A percentile compares a stretch with the other conserved stretches of the same genome.
Conservation (phyloP, 1,284 basidiomycete species). For the Porodaedalea pini region DNA sequence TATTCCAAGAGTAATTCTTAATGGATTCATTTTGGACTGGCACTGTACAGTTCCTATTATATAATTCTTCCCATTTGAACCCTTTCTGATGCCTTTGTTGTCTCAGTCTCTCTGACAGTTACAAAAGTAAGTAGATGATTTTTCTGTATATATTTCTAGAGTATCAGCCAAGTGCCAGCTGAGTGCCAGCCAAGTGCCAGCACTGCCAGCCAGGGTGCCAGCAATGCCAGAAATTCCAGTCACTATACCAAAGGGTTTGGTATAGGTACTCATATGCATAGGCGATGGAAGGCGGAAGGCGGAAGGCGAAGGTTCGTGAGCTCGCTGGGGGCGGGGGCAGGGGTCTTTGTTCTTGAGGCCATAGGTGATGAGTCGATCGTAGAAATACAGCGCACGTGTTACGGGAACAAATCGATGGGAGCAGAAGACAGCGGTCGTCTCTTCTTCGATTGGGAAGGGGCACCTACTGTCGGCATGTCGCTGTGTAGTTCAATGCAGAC, state of each 20-base stretch:
- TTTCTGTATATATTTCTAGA: too few relatives aligned
- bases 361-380: slow-evolving; percentile 64
- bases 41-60: too few relatives aligned
- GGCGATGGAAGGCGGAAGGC: slow-evolving; percentile 89
- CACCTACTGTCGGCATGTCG: slow-evolving; percentile 46
- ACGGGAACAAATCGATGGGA: slow-evolving; percentile 91
- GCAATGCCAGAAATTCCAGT: too few relatives aligned
- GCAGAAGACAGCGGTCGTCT: slow-evolving; percentile 77
- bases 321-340: slow-evolving; percentile 39
- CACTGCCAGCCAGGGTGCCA: too few relatives aligned
- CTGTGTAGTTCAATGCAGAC: slow-evolving; percentile 75
- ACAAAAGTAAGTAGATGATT: too few relatives aligned
- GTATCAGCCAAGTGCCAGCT: slow-evolving; percentile 48
- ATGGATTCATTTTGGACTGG: too few relatives aligned
- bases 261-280: too few relatives aligned
- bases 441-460: slow-evolving; percentile 46
- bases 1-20: too few relatives aligned
- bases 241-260: too few relatives aligned
- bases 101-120: too few relatives aligned
- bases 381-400: slow-evolving; percentile 88
- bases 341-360: slow-evolving; percentile 38
- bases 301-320: slow-evolving; percentile 66
- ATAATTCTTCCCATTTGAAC: too few relatives aligned
- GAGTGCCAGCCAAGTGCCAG: background rate
- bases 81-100: too few relatives aligned